These are phyloP conservation scores for Gnomoniopsis sp. DNA, from an alignment of 2,329 filamentous ascomycete species.

Conservation along the genomic window DNA sequence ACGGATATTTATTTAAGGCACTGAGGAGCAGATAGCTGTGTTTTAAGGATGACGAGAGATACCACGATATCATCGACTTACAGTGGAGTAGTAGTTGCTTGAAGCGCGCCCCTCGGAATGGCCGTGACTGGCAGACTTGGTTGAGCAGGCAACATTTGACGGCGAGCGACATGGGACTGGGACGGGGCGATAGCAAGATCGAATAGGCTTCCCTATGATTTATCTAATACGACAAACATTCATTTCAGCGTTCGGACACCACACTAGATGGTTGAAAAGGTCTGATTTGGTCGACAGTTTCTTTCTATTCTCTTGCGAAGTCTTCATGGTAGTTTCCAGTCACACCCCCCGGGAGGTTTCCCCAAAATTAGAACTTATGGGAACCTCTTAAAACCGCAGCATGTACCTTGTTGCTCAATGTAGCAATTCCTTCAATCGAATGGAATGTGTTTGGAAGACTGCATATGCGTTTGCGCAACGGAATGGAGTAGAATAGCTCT, in stretches of 20 bases:
- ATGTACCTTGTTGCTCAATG: too few species aligned
- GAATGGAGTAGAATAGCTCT: too few species aligned
- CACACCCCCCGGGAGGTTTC: too few species aligned
- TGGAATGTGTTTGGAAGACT: too few species aligned
- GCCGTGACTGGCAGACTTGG: not conserved
- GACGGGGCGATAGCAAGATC: not conserved
- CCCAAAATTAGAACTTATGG: too few species aligned
- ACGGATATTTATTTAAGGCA: not conserved
- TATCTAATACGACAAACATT: slow-evolving; percentile 11
- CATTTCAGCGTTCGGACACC: not conserved
- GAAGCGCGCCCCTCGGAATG: not conserved
- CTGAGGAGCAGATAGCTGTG: not conserved
- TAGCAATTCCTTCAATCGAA: too few species aligned
- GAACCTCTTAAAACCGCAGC: too few species aligned
- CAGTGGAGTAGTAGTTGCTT: not conserved
- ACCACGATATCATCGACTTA: slow-evolving; percentile 13
- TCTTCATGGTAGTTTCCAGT: too few species aligned
- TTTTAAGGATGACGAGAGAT: slow-evolving; percentile 9
- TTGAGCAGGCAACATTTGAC: not conserved
- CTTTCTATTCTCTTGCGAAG: too few species aligned
- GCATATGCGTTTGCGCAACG: too few species aligned
- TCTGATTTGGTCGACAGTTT: too few species aligned
- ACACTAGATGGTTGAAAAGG: too few species aligned
- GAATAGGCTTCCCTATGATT: not conserved
- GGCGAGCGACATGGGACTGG: not conserved